Evolutionary conservation across 2,329 filamentous ascomycete species (phyloP).

Genomic region (Drechslerella coelobrocha): DNA sequence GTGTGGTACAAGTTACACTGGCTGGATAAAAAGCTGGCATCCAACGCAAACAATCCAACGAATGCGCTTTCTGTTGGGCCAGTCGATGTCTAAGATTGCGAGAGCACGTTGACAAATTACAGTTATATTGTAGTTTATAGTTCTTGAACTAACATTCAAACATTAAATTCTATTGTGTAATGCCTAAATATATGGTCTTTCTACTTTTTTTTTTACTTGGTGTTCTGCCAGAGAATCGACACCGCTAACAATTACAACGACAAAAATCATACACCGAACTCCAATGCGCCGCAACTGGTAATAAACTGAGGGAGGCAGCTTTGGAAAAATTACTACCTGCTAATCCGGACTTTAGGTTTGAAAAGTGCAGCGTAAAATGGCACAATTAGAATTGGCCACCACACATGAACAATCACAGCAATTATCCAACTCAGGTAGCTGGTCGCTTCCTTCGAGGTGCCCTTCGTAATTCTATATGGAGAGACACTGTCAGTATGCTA

Average conservation of each 20-base stretch:
- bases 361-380: constrained; percentile 41
- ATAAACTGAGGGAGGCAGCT: background rate
- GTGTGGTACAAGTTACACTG: background rate
- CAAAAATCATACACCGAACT: background rate
- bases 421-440: constrained; percentile 17
- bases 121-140: no score
- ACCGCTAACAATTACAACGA: background rate
- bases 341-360: constrained; percentile 34
- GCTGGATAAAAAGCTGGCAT: constrained; percentile 2
- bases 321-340: background rate
- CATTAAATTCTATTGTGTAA: no score
- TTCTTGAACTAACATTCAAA: no score
- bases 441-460: constrained; percentile 21
- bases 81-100: no score
- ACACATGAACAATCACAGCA: constrained; percentile 28
- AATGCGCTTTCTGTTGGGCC: no score
- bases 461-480: constrained; percentile 10
- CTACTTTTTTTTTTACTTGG: no score
- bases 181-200: no score
- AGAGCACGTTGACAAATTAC: no score
- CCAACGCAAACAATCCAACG: constrained; percentile 9
- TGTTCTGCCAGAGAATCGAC: no score
- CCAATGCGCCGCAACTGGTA: background rate
- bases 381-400: constrained; percentile 41
- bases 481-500: background rate